phyloP scores from a whole-genome alignment of 139 green algal species.

The Tetradesmus obliquus region DNA sequence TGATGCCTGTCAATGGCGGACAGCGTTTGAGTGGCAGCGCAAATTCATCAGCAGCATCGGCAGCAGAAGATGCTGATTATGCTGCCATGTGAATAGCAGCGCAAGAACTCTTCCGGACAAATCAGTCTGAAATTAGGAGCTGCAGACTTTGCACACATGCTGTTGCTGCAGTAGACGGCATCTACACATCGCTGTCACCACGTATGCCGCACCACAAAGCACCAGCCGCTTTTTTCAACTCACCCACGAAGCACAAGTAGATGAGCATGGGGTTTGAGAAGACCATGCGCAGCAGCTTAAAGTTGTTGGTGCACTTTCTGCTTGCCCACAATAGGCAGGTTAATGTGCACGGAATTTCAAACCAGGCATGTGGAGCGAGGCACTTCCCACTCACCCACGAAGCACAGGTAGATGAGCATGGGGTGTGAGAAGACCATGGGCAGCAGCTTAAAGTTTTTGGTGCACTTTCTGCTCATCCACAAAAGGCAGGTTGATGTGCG shows the following conservation, averaged over 20 bases:
- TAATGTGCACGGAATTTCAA: not conserved
- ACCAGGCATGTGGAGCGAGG: no score
- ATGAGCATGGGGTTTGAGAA: conserved; percentile 34
- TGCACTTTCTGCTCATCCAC: not conserved
- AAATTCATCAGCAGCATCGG: no score
- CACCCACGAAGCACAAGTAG: conserved; percentile 6
- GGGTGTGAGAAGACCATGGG: conserved; percentile 18
- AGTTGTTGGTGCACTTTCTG: not conserved
- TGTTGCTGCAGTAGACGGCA: no score
- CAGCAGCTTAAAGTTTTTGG: conserved; percentile 26
- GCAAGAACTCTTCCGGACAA: no score
- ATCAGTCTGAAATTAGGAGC: no score
- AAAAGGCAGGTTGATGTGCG: conserved; percentile 1
- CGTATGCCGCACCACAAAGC: no score
- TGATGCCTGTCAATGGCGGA: not conserved
- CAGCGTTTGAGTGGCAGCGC: not conserved
- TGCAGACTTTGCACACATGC: no score
- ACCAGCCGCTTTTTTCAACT: no score
- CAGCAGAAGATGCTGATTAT: no score
- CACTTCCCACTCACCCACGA: conserved; percentile 11
- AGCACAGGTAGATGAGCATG: conserved; percentile 8
- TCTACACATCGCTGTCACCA: no score
- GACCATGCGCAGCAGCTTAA: conserved; percentile 24
- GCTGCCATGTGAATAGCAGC: no score
- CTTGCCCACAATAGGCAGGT: not conserved